These are phyloP conservation scores for Talaromyces verruculosus DNA, from an alignment of 2,329 filamentous ascomycete genomes.

Conservation along the genomic window DNA sequence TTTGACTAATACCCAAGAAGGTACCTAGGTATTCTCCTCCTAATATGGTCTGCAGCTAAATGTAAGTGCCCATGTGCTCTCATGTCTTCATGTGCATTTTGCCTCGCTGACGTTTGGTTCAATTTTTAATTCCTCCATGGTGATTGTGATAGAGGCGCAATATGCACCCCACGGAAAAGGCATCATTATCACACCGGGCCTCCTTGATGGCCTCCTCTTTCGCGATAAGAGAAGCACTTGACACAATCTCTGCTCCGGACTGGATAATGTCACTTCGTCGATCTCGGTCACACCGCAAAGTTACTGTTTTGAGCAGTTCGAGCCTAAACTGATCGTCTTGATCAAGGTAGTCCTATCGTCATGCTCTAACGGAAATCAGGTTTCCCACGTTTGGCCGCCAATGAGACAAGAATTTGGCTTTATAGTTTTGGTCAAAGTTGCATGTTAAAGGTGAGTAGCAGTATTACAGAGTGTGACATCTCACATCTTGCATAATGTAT, in stretches of 20 bases:
- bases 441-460: not conserved
- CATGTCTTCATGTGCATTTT: not conserved
- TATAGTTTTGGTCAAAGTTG: not conserved
- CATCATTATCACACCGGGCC: not conserved
- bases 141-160: not conserved
- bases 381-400: not conserved
- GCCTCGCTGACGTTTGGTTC: not conserved
- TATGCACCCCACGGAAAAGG: not conserved
- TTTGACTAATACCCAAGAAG: not conserved
- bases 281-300: not conserved
- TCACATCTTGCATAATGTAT: not conserved
- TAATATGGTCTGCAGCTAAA: not conserved
- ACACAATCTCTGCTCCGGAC: no score
- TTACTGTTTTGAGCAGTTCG: not conserved
- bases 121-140: not conserved
- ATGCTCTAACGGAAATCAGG: not conserved
- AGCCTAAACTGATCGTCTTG: not conserved
- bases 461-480: not conserved
- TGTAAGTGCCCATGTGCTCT: not conserved
- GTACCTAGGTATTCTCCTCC: not conserved
- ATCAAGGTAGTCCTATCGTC: not conserved
- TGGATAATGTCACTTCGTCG: not conserved
- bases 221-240: not conserved
- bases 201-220: not conserved
- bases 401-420: not conserved